Conservation (phyloP, 345 rosid species). For the Streptanthus diversifolius region DNA sequence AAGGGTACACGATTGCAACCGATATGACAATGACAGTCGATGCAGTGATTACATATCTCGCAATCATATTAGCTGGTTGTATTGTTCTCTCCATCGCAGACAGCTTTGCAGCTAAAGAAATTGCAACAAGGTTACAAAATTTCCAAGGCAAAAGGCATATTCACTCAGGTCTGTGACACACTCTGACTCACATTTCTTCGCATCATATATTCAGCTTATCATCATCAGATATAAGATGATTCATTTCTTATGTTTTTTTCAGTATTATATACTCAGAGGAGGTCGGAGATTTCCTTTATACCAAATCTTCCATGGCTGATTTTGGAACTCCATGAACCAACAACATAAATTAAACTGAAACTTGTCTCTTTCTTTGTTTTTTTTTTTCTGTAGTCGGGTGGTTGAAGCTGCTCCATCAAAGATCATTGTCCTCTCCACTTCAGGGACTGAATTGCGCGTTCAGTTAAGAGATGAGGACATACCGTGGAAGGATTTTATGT, state of each 20-base stretch:
- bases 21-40: slow-evolving; percentile 93
- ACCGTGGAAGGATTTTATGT: slow-evolving; percentile 65
- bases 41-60: slow-evolving; percentile 79
- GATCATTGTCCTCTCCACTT: slow-evolving; percentile 66
- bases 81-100: slow-evolving; percentile 94
- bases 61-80: slow-evolving; percentile 70
- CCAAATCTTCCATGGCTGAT: not conserved
- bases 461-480: slow-evolving; percentile 65
- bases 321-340: not conserved
- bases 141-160: slow-evolving; percentile 77
- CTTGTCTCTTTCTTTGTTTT: not conserved
- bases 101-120: slow-evolving; percentile 86
- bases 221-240: not conserved
- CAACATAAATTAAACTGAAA: not conserved
- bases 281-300: slow-evolving; percentile 73
- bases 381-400: slow-evolving; percentile 55
- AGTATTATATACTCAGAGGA: slow-evolving; percentile 83
- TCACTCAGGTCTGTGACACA: slow-evolving; percentile 71
- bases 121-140: slow-evolving; percentile 70
- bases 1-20: slow-evolving; percentile 84
- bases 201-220: not conserved
- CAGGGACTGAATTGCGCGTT: slow-evolving; percentile 45
- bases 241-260: slow-evolving; percentile 28
- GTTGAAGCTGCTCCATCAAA: slow-evolving; percentile 68
- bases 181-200: not conserved